phyloP scores from a whole-genome alignment of 495 filamentous ascomycete genomes.

The Neurospora tetrasperma region DNA sequence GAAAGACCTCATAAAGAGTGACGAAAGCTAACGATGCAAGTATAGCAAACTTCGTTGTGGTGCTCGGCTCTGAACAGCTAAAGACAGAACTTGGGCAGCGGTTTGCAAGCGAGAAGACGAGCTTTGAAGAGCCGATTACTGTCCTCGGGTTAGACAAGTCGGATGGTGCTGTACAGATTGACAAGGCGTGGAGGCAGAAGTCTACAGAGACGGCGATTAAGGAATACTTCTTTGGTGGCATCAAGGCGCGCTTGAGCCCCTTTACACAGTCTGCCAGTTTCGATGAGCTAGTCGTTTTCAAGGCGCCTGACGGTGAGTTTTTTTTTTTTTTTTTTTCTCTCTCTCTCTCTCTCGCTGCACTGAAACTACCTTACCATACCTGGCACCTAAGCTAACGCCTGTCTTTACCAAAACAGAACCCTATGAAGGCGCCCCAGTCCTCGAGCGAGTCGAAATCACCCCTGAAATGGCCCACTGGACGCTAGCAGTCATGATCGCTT shows the following conservation, averaged over 20 bases:
- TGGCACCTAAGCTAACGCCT: slow-evolving; percentile 18
- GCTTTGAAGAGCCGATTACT: slow-evolving; percentile 50
- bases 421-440: slow-evolving; percentile 34
- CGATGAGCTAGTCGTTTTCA: slow-evolving; percentile 55
- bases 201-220: slow-evolving; percentile 64
- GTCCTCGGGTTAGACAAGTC: slow-evolving; percentile 78
- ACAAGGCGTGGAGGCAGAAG: slow-evolving; percentile 61
- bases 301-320: slow-evolving; percentile 17
- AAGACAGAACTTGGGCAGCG: slow-evolving; percentile 66
- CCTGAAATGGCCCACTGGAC: slow-evolving; percentile 54
- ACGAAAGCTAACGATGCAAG: slow-evolving; percentile 42
- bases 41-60: slow-evolving; percentile 47
- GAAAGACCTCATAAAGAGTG: background rate
- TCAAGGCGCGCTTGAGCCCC: slow-evolving; percentile 67
- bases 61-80: slow-evolving; percentile 75
- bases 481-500: slow-evolving; percentile 68
- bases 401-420: slow-evolving; percentile 11
- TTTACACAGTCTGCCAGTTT: slow-evolving; percentile 74
- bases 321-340: background rate
- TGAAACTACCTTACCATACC: background rate
- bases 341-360: background rate
- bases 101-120: slow-evolving; percentile 55
- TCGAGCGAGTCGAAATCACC: slow-evolving; percentile 50
- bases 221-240: slow-evolving; percentile 88
- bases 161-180: slow-evolving; percentile 76